Evolutionary conservation across 768 basidiomycete genomes (phyloP), one percentile per base, ranked within the genome.

Genomic region (Terana coerulea): DNA sequence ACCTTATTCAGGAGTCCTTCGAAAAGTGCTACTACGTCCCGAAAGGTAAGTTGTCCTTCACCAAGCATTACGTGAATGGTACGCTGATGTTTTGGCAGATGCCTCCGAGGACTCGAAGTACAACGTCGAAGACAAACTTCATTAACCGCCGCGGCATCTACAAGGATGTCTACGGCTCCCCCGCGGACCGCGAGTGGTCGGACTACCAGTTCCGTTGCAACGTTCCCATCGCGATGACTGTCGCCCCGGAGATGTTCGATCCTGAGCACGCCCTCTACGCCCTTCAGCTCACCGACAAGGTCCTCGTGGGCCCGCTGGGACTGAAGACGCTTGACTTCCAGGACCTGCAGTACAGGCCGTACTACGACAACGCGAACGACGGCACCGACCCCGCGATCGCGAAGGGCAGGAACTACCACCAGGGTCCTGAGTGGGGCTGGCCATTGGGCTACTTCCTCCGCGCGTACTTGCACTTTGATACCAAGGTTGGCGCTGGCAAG

Each of bases 371-470:
- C 64, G 80, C 90, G 24, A 92, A 97, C 62, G 95, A 99, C 64
- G 84, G 86, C 1, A 71, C 73, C n/a, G 97, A 99, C 61, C 71
- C 80, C 37, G 71, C 83, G 2, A 69, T 94, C 46, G 95, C 97
- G 4, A 98, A 98, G 65, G 97, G 97, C 1, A 73, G 89, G 70
- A 99, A 98, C 67, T 95, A 95, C 64, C 91, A 98, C 67, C 84
- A 92, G 83, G 92, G 91, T 15, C 92, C 92, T 3, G 91, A 94
- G 64, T 97, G 92, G 93, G 88, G 86, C 9, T 95, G 93, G 92
- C 92, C 92, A 10, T 70, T 92, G 37, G 97, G 97, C 3, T 98
- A 93, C 72, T 98, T 97, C 78, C 70, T 98, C 56, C 84, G 92
- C 44, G 93, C 97, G 0, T 97, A 92, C 69, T 77, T 98, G 39